Evolutionary conservation across 2,329 filamentous ascomycete species (phyloP), one percentile per base, ranked within the genome.

Genomic region (Lecanicillium sp.): DNA sequence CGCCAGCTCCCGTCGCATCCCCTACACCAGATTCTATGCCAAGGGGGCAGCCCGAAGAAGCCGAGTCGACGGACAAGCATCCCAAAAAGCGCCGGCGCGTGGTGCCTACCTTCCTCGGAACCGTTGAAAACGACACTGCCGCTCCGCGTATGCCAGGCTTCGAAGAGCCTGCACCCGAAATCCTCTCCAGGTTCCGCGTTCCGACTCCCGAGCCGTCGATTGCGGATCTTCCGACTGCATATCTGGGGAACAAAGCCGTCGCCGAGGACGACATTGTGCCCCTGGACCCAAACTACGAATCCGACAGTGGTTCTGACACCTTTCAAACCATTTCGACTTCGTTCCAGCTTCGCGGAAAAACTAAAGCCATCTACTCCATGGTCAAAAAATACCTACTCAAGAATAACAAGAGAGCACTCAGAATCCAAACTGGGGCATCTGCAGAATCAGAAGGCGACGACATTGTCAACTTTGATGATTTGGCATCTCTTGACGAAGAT

Each of bases 401-500:
- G n/a, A 66, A 63, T 27, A 54, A 54, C 33, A 52, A 46, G 11
- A 51, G 37, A 14, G 53, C 56, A 35, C 49, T 44, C 12, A 40
- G 48, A 6, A 33, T 49, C 15, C 48, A 48, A 21, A 19, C n/a
- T 7, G 48, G 48, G 4, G 35, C 41, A 15, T n/a, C 14, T 36
- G 17, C 29, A 14, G 43, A 55, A 8, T 52, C 52, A 2, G 52
- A 62, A 27, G 59, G 55, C 6, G 62, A 70, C 40, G 62, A 73
- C 8, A 72, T 72, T 3, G 68, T 75, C 24, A 78, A 75, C 52
- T 44, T 64, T 5, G 54, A 55, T n/a, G 60, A 64, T 32, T 36
- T 65, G 3, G 60, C 63, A 4, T 57, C 57, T 3, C 48, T 58
- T 3, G 82, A 86, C 55, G 69, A 75, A 10, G 72, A 78, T 29